phyloP scores from a whole-genome alignment of 305 asterid species.

The Coffea humblotiana region DNA sequence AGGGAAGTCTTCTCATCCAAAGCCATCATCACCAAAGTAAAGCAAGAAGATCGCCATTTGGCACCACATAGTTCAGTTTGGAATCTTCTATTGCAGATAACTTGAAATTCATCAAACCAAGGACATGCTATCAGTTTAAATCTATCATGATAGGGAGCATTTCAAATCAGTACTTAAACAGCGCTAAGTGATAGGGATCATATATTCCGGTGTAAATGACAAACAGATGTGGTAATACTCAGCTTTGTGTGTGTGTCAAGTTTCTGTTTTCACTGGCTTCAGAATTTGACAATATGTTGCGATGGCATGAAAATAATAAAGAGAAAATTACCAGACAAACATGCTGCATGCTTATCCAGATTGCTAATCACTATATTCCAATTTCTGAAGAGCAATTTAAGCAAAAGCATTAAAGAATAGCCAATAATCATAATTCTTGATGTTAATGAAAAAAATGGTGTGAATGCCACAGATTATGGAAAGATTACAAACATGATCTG shows the following conservation, averaged over 20 bases:
- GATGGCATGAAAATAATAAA: neutral
- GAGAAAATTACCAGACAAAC: neutral
- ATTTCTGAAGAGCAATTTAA: neutral
- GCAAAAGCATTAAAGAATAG: neutral
- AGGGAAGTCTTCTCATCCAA: conserved; percentile 67
- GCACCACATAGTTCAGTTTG: conserved; percentile 3
- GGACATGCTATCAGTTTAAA: neutral
- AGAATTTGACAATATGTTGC: neutral
- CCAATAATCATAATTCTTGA: neutral
- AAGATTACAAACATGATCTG: too few species aligned
- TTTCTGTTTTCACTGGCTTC: neutral
- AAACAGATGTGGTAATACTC: neutral
- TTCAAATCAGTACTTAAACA: too few species aligned
- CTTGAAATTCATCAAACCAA: neutral
- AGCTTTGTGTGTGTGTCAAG: neutral
- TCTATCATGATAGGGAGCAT: neutral
- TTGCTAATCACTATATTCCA: neutral
- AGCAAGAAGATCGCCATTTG: conserved; percentile 7
- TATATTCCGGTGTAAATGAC: neutral
- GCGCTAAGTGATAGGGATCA: neutral
- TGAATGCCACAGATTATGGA: too few species aligned
- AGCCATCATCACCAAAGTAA: conserved; percentile 56
- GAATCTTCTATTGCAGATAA: neutral
- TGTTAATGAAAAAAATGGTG: neutral
- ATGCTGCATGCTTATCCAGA: neutral